phyloP scores from a whole-genome alignment of 108 stramenopile genomes.

The Epipyxis sp. region DNA sequence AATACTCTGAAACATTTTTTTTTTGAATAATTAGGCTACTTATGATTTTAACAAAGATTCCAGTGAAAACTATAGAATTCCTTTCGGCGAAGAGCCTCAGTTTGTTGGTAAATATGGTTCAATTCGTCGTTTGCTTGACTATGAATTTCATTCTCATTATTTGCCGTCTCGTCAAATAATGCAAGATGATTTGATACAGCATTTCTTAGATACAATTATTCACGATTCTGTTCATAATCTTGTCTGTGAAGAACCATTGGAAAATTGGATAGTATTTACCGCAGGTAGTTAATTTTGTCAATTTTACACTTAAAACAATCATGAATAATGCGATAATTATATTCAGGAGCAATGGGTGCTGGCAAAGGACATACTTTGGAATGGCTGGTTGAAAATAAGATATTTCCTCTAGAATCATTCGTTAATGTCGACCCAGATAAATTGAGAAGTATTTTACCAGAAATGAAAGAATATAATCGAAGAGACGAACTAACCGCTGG shows the following conservation, averaged over 20 bases:
- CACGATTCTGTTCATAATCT: conserved; percentile 7
- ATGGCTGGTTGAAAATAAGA: conserved; percentile 34
- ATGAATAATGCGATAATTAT: conserved; percentile 40
- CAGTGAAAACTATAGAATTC: conserved; percentile 34
- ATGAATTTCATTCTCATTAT: conserved; percentile 43
- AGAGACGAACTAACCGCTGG: conserved; percentile 36
- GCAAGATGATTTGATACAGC: conserved; percentile 42
- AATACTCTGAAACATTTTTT: too few species aligned
- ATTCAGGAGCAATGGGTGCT: conserved; percentile 44
- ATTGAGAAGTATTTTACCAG: conserved; percentile 44
- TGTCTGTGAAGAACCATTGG: conserved; percentile 24
- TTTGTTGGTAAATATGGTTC: conserved; percentile 37
- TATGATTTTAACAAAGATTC: conserved; percentile 23
- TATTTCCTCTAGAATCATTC: conserved; percentile 42
- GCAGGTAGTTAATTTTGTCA: neutral
- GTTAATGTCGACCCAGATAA: conserved; percentile 46
- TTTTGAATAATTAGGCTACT: conserved; percentile 28
- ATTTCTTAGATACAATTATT: conserved; percentile 22
- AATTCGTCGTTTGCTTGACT: conserved; percentile 32
- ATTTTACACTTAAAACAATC: neutral
- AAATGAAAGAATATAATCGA: conserved; percentile 41
- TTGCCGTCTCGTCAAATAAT: conserved; percentile 33
- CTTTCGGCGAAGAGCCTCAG: neutral
- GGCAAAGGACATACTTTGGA: conserved; percentile 45
- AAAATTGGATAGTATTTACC: conserved; percentile 26